phyloP scores from a whole-genome alignment of 2,329 filamentous ascomycete genomes.

The Paraconiothyrium sp. region DNA sequence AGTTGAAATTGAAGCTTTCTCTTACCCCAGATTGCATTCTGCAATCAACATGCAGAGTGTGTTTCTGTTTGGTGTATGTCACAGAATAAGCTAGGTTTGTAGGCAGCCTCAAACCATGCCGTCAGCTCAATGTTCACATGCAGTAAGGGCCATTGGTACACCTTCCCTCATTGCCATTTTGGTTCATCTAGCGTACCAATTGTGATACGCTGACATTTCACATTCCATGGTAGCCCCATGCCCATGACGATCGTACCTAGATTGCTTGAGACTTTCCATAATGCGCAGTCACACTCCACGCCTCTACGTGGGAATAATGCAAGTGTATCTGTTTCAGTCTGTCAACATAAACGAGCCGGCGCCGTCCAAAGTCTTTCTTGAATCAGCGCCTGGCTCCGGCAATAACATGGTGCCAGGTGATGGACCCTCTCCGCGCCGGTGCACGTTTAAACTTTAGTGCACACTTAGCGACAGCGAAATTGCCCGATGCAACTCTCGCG shows the following conservation, averaged over 20 bases:
- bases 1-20: not conserved
- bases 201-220: not conserved
- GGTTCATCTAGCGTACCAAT: not conserved
- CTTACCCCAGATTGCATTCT: not conserved
- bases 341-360: not conserved
- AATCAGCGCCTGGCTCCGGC: not conserved
- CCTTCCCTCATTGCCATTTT: not conserved
- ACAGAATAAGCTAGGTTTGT: not conserved
- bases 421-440: not conserved
- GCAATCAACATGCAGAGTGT: not conserved
- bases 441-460: not conserved
- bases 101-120: not conserved
- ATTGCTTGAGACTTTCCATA: not conserved
- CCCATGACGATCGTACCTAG: not conserved
- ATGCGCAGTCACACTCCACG: not conserved
- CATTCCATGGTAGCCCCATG: not conserved
- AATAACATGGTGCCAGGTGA: not conserved
- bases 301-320: not conserved
- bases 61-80: not conserved
- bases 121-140: not conserved
- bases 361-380: not conserved
- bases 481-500: not conserved
- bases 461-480: not conserved
- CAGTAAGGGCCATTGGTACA: not conserved
- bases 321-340: not conserved